Conservation (phyloP, 306 rosid genomes). For the Oemleria cerasiformis region DNA sequence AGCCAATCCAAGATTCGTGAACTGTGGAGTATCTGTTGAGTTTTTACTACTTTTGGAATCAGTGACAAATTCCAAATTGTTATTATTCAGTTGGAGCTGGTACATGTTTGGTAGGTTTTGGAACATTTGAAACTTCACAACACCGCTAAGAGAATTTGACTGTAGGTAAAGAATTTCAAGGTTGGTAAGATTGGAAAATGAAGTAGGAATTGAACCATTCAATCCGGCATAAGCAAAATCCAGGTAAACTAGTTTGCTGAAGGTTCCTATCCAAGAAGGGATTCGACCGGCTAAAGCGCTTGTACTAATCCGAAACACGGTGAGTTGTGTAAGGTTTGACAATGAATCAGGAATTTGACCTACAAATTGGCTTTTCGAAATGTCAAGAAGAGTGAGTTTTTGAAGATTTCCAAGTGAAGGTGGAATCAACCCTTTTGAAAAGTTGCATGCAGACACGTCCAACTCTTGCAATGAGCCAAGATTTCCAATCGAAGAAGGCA, state of each 20-base stretch:
- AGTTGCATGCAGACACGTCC: background rate
- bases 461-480: background rate
- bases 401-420: constrained; percentile 11
- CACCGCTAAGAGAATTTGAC: background rate
- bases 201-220: background rate
- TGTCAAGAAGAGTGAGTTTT: background rate
- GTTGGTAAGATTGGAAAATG: constrained; percentile 4
- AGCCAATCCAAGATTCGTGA: no score
- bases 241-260: background rate
- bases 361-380: background rate
- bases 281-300: background rate
- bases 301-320: fast-evolving
- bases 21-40: no score
- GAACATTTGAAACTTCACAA: background rate
- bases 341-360: constrained; percentile 15
- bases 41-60: no score
- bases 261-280: constrained; percentile 14
- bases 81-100: fast-evolving
- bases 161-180: fast-evolving
- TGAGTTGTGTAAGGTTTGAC: constrained; percentile 2
- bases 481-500: background rate
- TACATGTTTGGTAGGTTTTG: background rate
- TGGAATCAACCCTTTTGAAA: constrained; percentile 11
- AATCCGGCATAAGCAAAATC: fast-evolving
- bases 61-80: background rate